Conservation (phyloP, 495 filamentous ascomycete species). For the Aspergillus taichungensis region DNA sequence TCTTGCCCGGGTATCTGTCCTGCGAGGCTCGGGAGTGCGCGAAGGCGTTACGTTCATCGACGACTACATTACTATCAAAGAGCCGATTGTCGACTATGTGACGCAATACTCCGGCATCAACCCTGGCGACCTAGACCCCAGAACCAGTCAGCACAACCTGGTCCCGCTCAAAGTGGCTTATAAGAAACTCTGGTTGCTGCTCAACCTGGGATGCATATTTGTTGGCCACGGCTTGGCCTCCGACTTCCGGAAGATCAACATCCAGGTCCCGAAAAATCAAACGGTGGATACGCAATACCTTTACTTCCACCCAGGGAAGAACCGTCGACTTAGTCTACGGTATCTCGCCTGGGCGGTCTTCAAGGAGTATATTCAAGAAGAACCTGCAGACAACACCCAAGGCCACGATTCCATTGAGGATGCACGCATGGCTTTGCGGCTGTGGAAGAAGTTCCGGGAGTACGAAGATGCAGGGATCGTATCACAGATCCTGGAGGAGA, state of each 20-base stretch:
- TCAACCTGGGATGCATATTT: slow-evolving; percentile 90
- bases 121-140: slow-evolving; percentile 69
- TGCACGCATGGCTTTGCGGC: slow-evolving; percentile 74
- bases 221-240: slow-evolving; percentile 86
- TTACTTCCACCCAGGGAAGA: slow-evolving; percentile 57
- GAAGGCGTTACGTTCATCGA: slow-evolving; percentile 89
- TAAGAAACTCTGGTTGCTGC: slow-evolving; percentile 94
- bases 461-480: slow-evolving; percentile 78
- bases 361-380: slow-evolving; percentile 82
- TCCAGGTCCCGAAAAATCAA: slow-evolving; percentile 84
- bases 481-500: slow-evolving; percentile 62
- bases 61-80: slow-evolving; percentile 87
- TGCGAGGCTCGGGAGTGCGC: slow-evolving; percentile 64
- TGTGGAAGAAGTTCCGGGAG: slow-evolving; percentile 87
- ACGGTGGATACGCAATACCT: slow-evolving; percentile 88
- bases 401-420: slow-evolving; percentile 91
- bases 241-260: slow-evolving; percentile 96
- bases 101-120: slow-evolving; percentile 89
- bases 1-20: slow-evolving; percentile 78
- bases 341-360: slow-evolving; percentile 85
- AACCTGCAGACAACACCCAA: slow-evolving; percentile 41
- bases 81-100: slow-evolving; percentile 91
- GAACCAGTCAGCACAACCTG: slow-evolving; percentile 64
- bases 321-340: slow-evolving; percentile 74
- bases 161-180: slow-evolving; percentile 86